Evolutionary conservation across 2,329 filamentous ascomycete species (phyloP), one percentile per base, ranked within the genome.

Genomic region (Chrysosporium keratinophilum): DNA sequence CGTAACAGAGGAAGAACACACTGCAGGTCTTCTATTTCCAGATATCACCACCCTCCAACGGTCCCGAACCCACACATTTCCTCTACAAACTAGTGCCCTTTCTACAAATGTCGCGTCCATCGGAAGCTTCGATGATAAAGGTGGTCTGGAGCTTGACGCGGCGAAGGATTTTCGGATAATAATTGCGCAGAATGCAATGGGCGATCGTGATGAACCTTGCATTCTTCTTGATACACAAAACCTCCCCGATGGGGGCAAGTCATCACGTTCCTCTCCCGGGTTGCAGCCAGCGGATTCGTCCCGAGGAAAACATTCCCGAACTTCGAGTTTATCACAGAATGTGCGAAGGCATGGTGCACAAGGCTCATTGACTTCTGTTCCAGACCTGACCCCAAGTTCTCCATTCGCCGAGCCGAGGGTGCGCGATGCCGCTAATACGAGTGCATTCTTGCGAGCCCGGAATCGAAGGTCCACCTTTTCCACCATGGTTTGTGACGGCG

Each of bases 1-100:
- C 20, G 70, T 74, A 20, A 75, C 72, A 1, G 73, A 76, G 57
- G 73, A 76, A 59, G 71, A 74, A 57, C 73, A 76, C 58, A 76
- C 73, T 4, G 72, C 72, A 44, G 70, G 71, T 39, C 66, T 76
- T 44, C 63, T 76, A 51, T 76, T 74, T 57, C 74, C 73, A 34
- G 72, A 74, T 61, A 66, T 68, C 40, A 72, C 65, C 55, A 63
- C 70, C 12, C 70, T 71, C 52, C 68, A 69, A 53, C 68, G 65
- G 35, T 72, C 70, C 42, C 66, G 68, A 59, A 66, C 63, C 46
- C 66, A 69, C 59, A 66, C 67, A n/a, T 71, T 67, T 56, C 68
- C 68, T 55, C 63, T 71, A 17, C 71, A 70, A 58, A 67, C 70
- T 44, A 67, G 67, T 39, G 65, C 69, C 55, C 64, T 71, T 59